Conservation (phyloP, 2,329 filamentous ascomycete genomes). For the Cytospora piceicola region DNA sequence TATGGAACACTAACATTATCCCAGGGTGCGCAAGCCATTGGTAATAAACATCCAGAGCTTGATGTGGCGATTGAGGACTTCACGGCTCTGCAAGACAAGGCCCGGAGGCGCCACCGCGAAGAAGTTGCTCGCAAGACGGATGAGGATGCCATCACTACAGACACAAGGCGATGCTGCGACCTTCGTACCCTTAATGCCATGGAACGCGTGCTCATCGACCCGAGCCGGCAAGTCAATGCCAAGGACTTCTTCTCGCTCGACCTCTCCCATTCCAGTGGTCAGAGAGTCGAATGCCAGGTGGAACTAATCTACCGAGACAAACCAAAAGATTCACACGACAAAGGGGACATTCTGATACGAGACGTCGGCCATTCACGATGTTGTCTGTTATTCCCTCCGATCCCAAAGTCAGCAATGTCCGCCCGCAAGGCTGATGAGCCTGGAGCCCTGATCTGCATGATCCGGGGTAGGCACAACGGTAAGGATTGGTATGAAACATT, state of each 20-base stretch:
- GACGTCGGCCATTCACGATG: constrained; percentile 77
- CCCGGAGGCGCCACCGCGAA: constrained; percentile 67
- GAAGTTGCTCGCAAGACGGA: constrained; percentile 76
- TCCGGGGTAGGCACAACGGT: constrained; percentile 69
- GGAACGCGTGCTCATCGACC: constrained; percentile 71
- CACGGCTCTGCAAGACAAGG: constrained; percentile 74
- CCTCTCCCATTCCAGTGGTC: constrained; percentile 84
- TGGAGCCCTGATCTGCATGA: constrained; percentile 82
- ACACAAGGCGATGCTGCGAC: constrained; percentile 79
- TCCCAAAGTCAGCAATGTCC: constrained; percentile 74
- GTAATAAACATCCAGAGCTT: constrained; percentile 57
- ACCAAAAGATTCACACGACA: constrained; percentile 64
- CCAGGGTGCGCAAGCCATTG: constrained; percentile 61
- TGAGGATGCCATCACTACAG: constrained; percentile 82
- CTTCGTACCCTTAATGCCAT: constrained; percentile 75
- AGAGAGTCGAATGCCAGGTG: constrained; percentile 84
- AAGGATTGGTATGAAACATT: constrained; percentile 84
- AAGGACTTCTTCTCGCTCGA: constrained; percentile 90
- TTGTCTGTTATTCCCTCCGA: constrained; percentile 90
- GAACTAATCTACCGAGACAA: constrained; percentile 88
- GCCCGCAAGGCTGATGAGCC: constrained; percentile 73
- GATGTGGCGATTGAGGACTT: constrained; percentile 65
- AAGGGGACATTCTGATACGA: constrained; percentile 88
- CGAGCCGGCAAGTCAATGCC: constrained; percentile 80
- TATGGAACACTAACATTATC: constrained; percentile 38